Evolutionary conservation across 768 basidiomycete species (phyloP).

Genomic region (Leucosporidium yakuticum): DNA sequence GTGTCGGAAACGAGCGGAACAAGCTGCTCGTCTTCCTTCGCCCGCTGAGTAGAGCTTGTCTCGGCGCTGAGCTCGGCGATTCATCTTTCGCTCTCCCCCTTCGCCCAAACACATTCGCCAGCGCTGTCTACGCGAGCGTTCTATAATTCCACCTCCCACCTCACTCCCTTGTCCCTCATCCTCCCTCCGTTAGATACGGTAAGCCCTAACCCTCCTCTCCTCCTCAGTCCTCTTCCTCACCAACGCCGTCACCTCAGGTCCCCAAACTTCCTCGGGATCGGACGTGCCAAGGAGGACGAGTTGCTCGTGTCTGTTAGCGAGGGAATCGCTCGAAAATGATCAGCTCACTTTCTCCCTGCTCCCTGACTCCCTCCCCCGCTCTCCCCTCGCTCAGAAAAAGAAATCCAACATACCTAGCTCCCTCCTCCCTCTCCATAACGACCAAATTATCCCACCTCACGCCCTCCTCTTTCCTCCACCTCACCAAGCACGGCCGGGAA

Average conservation of each 20-base stretch:
- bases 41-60: no score
- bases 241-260: conserved; percentile 54
- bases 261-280: conserved; percentile 63
- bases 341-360: no score
- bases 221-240: conserved; percentile 60
- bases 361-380: not conserved
- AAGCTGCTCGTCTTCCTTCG: no score
- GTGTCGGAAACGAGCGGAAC: no score
- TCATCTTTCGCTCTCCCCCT: no score
- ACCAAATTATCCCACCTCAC: conserved; percentile 75
- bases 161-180: no score
- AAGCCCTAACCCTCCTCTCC: conserved; percentile 46
- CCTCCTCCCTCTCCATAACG: conserved; percentile 71
- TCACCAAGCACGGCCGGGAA: conserved; percentile 62
- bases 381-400: not conserved
- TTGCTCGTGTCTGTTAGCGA: conserved; percentile 39
- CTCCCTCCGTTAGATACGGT: conserved; percentile 10
- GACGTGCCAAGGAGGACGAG: conserved; percentile 42
- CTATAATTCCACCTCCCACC: no score
- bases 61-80: no score
- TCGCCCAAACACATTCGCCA: no score
- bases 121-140: no score
- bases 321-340: not conserved
- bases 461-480: conserved; percentile 68
- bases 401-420: conserved; percentile 1